Base-by-base conservation (phyloP, 1,284 basidiomycete species). In the Phellinidium pouzarii region DNA sequence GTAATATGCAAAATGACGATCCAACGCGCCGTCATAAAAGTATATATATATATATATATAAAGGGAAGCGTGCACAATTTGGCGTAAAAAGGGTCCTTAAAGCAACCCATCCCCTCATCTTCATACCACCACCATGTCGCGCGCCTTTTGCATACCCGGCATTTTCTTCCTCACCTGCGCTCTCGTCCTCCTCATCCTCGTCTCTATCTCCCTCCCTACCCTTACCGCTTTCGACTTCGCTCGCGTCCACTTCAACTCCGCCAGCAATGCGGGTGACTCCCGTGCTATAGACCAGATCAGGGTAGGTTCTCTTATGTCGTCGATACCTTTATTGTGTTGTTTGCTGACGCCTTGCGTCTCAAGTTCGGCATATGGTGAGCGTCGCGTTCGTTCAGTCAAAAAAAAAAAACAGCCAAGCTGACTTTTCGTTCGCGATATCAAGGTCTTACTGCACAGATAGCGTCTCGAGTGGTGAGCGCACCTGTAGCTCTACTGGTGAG, bases 121-220 rank as follows among this genome's bases (percentile, higher is more conserved):
- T 31, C 12, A 31, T n/a, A 31, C 29, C 7, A 31, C 29, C n/a
- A 19, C 37, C 37, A 40, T 40, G 37, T 8, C 37, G 7, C 37
- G 37, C 37, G n/a, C 14, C 12, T 40, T 40, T 17, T 40, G 37
- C 37, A 19, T 40, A 3, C n/a, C 37, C n/a, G 37, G 37, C n/a
- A 17, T 40, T 17, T 40, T 17, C 25, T 76, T 86, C 62, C 71
- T 88, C 49, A 69, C 80, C 59, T 67, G 66, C 49, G 83, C 86
- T 25, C 75, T 87, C 56, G 73, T 84, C 3, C 75, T 88, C 52
- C 76, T 75, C 60, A 69, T 87, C 64, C 67, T 88, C 57, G 76
- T 79, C 37, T 80, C 84, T n/a, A 72, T 89, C 47, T 87, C 85
- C 3, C 68, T 87, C 4, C 86, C 86, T 1, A 80, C 69, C 66